phyloP scores from a whole-genome alignment of 2,329 filamentous ascomycete genomes.

The Fusarium sp. region DNA sequence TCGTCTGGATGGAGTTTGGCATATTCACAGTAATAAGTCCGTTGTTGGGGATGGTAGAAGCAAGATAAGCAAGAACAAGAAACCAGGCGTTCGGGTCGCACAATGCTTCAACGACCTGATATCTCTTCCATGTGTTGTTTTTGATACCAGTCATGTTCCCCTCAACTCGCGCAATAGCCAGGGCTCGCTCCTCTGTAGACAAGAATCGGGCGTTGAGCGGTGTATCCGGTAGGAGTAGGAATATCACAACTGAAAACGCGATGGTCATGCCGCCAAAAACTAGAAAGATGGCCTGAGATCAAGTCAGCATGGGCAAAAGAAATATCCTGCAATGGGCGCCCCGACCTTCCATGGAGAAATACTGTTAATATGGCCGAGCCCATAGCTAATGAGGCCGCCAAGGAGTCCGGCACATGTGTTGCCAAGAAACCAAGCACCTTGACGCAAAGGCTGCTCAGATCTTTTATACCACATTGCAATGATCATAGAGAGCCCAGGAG shows the following conservation, averaged over 20 bases:
- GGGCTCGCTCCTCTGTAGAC: not conserved
- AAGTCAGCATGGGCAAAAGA: not conserved
- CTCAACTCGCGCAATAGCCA: not conserved
- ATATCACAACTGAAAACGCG: conserved; percentile 36
- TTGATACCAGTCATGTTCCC: not conserved
- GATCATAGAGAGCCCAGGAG: conserved; percentile 51
- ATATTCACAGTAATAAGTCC: not conserved
- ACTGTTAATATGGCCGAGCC: conserved; percentile 48
- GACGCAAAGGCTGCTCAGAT: conserved; percentile 48
- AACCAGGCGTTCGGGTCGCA: not conserved
- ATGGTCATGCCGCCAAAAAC: conserved; percentile 44
- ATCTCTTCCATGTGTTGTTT: not conserved
- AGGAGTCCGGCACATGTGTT: conserved; percentile 51
- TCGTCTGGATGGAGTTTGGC: not conserved
- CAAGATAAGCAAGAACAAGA: not conserved
- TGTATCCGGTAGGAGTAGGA: conserved; percentile 14
- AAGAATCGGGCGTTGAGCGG: not conserved
- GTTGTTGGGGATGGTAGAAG: not conserved
- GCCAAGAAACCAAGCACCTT: conserved; percentile 54
- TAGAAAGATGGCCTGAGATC: conserved; percentile 36
- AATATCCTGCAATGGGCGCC: too few species aligned
- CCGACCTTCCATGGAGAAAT: conserved; percentile 51
- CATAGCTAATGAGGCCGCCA: conserved; percentile 50
- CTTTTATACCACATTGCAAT: conserved; percentile 56
- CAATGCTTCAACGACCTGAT: not conserved